Evolutionary conservation across 2,329 filamentous ascomycete species (phyloP).

Genomic region (Neocatenulostroma microsporum): DNA sequence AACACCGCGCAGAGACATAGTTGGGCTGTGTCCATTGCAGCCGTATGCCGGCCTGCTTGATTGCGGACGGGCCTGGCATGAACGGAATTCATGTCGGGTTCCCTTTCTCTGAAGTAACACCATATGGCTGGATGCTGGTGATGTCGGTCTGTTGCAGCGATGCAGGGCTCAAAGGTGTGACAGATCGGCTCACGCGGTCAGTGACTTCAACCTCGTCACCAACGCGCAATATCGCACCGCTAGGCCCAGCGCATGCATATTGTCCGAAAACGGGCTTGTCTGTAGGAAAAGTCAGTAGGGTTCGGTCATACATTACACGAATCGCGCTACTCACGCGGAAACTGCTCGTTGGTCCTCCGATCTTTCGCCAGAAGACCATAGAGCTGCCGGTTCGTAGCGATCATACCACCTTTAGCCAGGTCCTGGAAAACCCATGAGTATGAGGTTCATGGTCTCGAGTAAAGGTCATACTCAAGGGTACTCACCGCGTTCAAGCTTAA

Average conservation of each 20-base stretch:
- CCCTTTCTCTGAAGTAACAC: no score
- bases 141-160: no score
- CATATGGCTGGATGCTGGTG: no score
- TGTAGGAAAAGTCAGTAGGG: slow-evolving; percentile 5
- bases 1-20: no score
- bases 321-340: slow-evolving; percentile 20
- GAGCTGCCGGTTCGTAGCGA: slow-evolving; percentile 25
- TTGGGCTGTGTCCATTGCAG: no score
- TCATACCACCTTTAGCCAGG: slow-evolving; percentile 26
- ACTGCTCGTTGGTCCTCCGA: slow-evolving; percentile 25
- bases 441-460: no score
- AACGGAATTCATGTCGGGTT: no score
- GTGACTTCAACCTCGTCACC: slow-evolving; percentile 27
- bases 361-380: slow-evolving; percentile 28
- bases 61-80: no score
- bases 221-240: slow-evolving; percentile 26
- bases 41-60: no score
- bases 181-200: slow-evolving; percentile 14
- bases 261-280: slow-evolving; percentile 30
- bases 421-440: no score
- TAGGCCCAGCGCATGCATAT: slow-evolving; percentile 29
- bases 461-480: no score
- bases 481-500: slow-evolving; percentile 27
- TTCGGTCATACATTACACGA: not conserved
- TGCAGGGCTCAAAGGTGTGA: slow-evolving; percentile 9